Evolutionary conservation across 331 rosid genomes (phyloP), one percentile per base, ranked within the genome.

Genomic region (Malus hybrid): DNA sequence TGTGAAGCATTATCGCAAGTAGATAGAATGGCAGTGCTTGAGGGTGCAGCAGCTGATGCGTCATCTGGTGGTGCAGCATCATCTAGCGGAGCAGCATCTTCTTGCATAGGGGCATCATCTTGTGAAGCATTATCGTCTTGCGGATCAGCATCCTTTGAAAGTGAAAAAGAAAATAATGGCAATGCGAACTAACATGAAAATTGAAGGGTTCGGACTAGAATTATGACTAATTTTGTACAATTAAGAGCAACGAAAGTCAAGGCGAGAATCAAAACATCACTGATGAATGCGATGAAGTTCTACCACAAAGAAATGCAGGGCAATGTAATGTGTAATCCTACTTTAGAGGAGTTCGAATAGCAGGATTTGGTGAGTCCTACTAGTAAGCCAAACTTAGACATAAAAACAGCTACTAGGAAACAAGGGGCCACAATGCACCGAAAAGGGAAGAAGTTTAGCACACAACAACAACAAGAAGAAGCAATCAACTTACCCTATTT

Each of bases 401-500:
- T 48, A 12, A 48, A 11, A 48, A 48, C 18, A 48, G 53, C 53
- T 13, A 48, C 18, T 32, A 32, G 53, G 18, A 48, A 48, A 48
- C 53, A 48, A 48, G 3, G 53, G 53, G 7, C 53, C 65, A 26
- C 18, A 61, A 1, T 28, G n/a, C 13, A 12, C 36, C 16, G 6
- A 26, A 62, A 62, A 62, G 9, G 34, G 33, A 26, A 28, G 66
- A 62, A 62, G 9, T 14, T 62, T 14, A 12, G 5, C 66, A 28
- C 19, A 63, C 68, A 63, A 65, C 7, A 65, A 65, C 2, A 34
- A 34, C 2, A 34, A 34, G 39, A 34, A 62, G 4, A 4, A 28
- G 63, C 61, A 39, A 73, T 33, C 30, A 56, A 19, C 20, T 62
- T 57, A 86, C 96, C 87, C 71, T 66, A 33, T 60, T 80, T 32